Evolutionary conservation across 441 rosid genomes (phyloP).

Genomic region (Omphalea diandra): DNA sequence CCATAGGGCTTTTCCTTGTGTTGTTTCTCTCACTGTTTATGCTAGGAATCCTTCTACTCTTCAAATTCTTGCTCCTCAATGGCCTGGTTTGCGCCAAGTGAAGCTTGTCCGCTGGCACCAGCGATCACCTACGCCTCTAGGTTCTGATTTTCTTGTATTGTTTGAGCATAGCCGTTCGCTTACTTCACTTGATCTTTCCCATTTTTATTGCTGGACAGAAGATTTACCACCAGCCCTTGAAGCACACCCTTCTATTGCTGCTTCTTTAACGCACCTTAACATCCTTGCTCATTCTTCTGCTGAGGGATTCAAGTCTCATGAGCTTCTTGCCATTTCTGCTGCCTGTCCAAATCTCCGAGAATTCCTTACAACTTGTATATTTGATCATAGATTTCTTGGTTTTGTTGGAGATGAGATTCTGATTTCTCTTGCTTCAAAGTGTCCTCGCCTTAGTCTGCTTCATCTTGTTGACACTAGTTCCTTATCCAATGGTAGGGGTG

Average conservation of each 20-base stretch:
- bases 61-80: slow-evolving; percentile 51
- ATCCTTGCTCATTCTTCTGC: slow-evolving; percentile 57
- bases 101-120: slow-evolving; percentile 80
- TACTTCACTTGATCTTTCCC: slow-evolving; percentile 55
- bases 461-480: slow-evolving; percentile 57
- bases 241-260: slow-evolving; percentile 39
- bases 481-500: slow-evolving; percentile 40
- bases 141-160: slow-evolving; percentile 53
- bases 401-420: slow-evolving; percentile 66
- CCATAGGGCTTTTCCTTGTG: slow-evolving; percentile 51
- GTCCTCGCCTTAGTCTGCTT: slow-evolving; percentile 50
- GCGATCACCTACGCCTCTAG: slow-evolving; percentile 36
- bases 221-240: slow-evolving; percentile 67
- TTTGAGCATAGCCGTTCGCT: slow-evolving; percentile 51
- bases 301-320: slow-evolving; percentile 64
- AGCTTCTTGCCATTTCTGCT: slow-evolving; percentile 50
- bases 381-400: slow-evolving; percentile 68
- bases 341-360: slow-evolving; percentile 53
- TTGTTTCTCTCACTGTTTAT: slow-evolving; percentile 46
- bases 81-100: slow-evolving; percentile 53
- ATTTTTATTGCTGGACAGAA: slow-evolving; percentile 69
- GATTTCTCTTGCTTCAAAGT: slow-evolving; percentile 48
- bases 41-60: slow-evolving; percentile 48
- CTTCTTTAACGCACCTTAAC: slow-evolving; percentile 45
- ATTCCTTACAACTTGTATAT: slow-evolving; percentile 59